Evolutionary conservation across 2,329 filamentous ascomycete genomes (phyloP), one percentile per base, ranked within the genome.

Genomic region (Cladobotryum mycophilum): DNA sequence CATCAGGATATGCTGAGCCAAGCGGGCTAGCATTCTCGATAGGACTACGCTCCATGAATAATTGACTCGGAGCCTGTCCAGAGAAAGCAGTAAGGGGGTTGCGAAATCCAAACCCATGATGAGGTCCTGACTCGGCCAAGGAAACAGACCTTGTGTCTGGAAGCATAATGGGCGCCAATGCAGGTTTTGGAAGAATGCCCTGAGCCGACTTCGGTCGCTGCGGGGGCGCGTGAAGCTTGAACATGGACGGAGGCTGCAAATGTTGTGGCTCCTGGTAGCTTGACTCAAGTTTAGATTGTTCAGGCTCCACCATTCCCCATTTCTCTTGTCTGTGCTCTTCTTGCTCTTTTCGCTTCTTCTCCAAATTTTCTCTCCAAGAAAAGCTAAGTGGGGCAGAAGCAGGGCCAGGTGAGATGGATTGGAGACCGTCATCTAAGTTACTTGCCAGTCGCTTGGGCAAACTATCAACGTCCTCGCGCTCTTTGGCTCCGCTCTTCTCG

Each of bases 381-480:
- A 81, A 79, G 47, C 72, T 81, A 8, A 81, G 80, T 1, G 84
- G 84, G 2, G 84, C 84, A 2, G 84, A 86, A 1, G 82, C 84
- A 11, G 84, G 83, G 0, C 83, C 83, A 0, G 82, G 78, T 1
- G 79, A 79, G 17, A 83, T 73, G 3, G 73, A 64, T 36, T 76
- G 74, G 8, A 69, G 60, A 3, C 25, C 25, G 30, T 68, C 72
- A 43, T 38, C 42, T 12, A 41, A 42, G 6, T 49, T 42, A 20
- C 38, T 37, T 38, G 30, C 41, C 40, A 41, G 30, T 8, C 45
- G 9, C 18, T 36, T 17, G 17, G 20, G 17, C 18, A 37, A 44
- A 17, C 35, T 30, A 7, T 42, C 34, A 4, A 0, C 80, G 73
- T 3, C 45, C 9, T 71, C 15, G 63, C 61, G 55, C 64, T 69